These are phyloP conservation scores for Exophiala calicioides DNA, from an alignment of 2,329 filamentous ascomycete species.

Conservation along the genomic window DNA sequence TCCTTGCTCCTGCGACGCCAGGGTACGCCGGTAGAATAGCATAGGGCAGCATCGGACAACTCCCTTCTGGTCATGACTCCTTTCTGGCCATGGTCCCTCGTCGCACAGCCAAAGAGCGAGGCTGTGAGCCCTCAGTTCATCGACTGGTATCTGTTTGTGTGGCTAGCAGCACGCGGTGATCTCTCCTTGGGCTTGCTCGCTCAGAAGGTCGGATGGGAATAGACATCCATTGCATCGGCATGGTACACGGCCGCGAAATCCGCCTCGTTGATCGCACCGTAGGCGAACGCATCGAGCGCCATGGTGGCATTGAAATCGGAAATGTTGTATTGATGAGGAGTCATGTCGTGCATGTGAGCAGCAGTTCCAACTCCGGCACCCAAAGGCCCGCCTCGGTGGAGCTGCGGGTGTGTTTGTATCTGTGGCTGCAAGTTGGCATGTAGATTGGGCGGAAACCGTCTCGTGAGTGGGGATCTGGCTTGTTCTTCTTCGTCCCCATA, in stretches of 20 bases:
- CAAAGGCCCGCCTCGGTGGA: background rate
- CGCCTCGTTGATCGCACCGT: constrained; percentile 20
- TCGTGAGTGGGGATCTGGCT: background rate
- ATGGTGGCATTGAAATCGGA: constrained; percentile 16
- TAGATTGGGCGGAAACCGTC: constrained; percentile 1
- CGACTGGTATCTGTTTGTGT: no score
- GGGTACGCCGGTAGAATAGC: no score
- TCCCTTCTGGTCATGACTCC: no score
- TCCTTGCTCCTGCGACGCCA: no score
- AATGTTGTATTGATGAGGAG: constrained; percentile 16
- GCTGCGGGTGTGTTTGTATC: background rate
- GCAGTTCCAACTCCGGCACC: background rate
- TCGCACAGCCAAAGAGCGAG: no score
- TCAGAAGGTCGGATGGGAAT: constrained; percentile 21
- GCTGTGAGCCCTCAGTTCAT: no score
- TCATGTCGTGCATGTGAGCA: constrained; percentile 1
- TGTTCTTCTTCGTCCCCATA: constrained; percentile 10
- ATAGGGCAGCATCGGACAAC: no score
- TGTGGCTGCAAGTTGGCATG: constrained; percentile 5
- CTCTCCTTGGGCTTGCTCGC: no score
- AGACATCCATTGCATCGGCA: constrained; percentile 14
- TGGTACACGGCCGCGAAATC: constrained; percentile 23
- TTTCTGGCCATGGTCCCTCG: no score
- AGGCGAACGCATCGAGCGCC: constrained; percentile 24
- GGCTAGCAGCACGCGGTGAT: no score